Base-by-base conservation (phyloP, 176 grass and related monocot genomes). In the Juncus effusus region DNA sequence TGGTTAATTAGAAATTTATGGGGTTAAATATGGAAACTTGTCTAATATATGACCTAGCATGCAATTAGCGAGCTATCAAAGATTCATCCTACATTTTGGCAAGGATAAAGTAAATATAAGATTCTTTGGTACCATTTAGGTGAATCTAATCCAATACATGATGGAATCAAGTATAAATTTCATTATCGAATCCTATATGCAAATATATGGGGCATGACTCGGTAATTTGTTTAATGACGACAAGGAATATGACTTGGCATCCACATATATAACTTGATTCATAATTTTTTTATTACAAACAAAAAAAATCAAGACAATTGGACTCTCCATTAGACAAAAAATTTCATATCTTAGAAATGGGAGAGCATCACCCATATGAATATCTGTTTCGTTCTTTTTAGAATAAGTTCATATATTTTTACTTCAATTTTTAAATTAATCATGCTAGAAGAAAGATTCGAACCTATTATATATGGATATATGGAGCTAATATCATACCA, bases 61-160 rank as follows among this genome's bases (percentile, higher is more conserved):
- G 19, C 19, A 28, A 28, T 28, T 28, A 28, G 19, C 19, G 19
- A 28, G 1, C 19, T 28, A 28, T 28, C 19, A 28, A 28, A 28
- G 19, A 28, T 28, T 28, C 19, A 28, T 28, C 19, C 19, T 28
- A 28, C 19, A 1, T 28, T 28, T 28, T 28, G 19, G 19, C 19
- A 28, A 28, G 19, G 19, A 28, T 28, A 28, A 28, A 28, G 19
- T 28, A 28, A 1, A 28, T 28, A 28, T 28, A 28, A 28, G 19
- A 47, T 9, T 47, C 44, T 28, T 28, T 47, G 44, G 2, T 47
- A 47, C 44, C 44, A 47, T 52, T 51, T 67, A 67, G 36, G 15
- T 68, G 65, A 68, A 68, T 68, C 65, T 68, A 36, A 28, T 12
- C 63, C 12, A 47, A 66, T 36, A 54, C n/a, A 54, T 54, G 35